phyloP scores from a whole-genome alignment of 257 asterid genomes.

The Przewalskia tangutica region DNA sequence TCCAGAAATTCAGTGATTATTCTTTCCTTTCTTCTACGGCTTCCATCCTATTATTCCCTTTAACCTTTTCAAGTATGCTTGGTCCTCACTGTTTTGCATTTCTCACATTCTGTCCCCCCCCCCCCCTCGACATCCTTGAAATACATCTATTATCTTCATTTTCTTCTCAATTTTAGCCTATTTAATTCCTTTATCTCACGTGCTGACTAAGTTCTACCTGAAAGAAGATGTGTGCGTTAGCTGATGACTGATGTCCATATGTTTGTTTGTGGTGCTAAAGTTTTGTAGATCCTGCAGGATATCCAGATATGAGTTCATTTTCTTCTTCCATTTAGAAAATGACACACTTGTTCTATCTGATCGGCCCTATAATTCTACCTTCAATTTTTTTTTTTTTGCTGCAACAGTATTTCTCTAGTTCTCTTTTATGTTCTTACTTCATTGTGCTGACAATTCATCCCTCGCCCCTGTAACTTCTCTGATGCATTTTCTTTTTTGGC shows the following conservation, averaged over 20 bases:
- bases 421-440: background rate
- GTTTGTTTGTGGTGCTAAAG: background rate
- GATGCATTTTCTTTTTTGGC: background rate
- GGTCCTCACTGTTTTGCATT: background rate
- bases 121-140: background rate
- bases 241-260: background rate
- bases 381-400: background rate
- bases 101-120: background rate
- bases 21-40: background rate
- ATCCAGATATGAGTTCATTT: background rate
- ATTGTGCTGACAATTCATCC: background rate
- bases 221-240: background rate
- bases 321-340: background rate
- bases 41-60: background rate
- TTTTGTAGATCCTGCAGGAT: background rate
- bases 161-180: no score
- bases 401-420: background rate
- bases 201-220: background rate
- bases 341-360: background rate
- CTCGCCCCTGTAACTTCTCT: background rate
- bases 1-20: background rate
- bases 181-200: background rate
- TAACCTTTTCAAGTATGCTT: background rate
- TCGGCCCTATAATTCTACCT: background rate
- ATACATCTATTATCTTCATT: background rate